A percentile compares a stretch with the other conserved stretches of the same genome.
These are phyloP conservation scores for Marasmius sp. DNA, from an alignment of 1,284 basidiomycete genomes.

Conservation along the genomic window DNA sequence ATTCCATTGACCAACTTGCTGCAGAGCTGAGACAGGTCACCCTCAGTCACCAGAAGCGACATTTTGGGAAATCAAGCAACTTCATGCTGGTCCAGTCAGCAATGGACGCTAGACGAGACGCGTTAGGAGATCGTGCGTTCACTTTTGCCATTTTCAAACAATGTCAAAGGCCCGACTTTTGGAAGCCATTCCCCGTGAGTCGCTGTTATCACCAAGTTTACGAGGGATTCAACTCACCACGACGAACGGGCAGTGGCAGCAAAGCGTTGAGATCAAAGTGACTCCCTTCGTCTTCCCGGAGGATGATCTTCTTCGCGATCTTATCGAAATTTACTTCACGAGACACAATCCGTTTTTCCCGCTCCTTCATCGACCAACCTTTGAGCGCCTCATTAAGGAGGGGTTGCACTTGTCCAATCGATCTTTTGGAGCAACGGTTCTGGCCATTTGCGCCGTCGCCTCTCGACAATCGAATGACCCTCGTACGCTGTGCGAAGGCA, in stretches of 20 bases:
- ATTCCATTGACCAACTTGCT: neutral
- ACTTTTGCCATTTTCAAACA: neutral
- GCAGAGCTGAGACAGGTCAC: neutral
- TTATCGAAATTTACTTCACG: slow-evolving; percentile 49
- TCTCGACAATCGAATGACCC: slow-evolving; percentile 46
- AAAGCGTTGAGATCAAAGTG: neutral
- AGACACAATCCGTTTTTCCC: slow-evolving; percentile 38
- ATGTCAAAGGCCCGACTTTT: slow-evolving; percentile 4
- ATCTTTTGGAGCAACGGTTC: slow-evolving; percentile 43
- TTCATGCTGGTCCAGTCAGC: slow-evolving; percentile 10
- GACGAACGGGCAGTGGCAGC: slow-evolving; percentile 4
- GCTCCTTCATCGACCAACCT: slow-evolving; percentile 45
- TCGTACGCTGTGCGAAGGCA: slow-evolving; percentile 35
- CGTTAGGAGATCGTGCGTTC: neutral
- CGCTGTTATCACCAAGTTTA: neutral
- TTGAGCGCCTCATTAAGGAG: slow-evolving; percentile 38
- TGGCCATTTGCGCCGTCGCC: slow-evolving; percentile 49
- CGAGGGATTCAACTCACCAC: neutral
- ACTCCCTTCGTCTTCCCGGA: slow-evolving; percentile 26
- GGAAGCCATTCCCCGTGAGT: slow-evolving; percentile 8
- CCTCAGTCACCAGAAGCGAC: slow-evolving; percentile 3
- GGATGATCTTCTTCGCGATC: slow-evolving; percentile 34
- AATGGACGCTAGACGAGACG: slow-evolving; percentile 8
- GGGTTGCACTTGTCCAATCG: slow-evolving; percentile 36
- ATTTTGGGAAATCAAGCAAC: slow-evolving; percentile 11